These are phyloP conservation scores for Lactarius sanguifluus DNA, from an alignment of 768 basidiomycete genomes.

Conservation along the genomic window DNA sequence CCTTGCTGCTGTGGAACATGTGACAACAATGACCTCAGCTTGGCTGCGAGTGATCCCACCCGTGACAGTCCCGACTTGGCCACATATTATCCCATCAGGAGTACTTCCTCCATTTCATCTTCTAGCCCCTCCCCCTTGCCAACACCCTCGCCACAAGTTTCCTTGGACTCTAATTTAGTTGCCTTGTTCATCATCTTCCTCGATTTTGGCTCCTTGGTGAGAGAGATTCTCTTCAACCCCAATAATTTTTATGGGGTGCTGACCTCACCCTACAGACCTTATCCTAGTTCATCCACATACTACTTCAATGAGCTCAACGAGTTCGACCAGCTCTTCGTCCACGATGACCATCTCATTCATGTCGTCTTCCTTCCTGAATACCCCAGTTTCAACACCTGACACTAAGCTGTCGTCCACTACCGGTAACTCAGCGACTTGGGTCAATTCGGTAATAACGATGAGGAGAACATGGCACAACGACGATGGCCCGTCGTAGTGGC, in stretches of 20 bases:
- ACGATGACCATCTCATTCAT: slow-evolving; percentile 22
- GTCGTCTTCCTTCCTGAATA: slow-evolving; percentile 13
- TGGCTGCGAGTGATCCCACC: no score
- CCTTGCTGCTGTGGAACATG: no score
- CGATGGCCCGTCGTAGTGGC: no score
- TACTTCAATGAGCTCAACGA: slow-evolving; percentile 31
- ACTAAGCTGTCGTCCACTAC: slow-evolving; percentile 30
- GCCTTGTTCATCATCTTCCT: slow-evolving; percentile 16
- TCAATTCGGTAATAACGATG: slow-evolving; percentile 29
- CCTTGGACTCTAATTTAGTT: slow-evolving; percentile 23
- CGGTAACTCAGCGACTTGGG: slow-evolving; percentile 22
- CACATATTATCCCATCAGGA: slow-evolving; percentile 34
- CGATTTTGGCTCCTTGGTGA: slow-evolving; percentile 17
- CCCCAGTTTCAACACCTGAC: slow-evolving; percentile 25
- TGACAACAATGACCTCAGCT: no score
- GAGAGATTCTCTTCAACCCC: background rate
- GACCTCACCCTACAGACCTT: background rate
- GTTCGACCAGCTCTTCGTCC: slow-evolving; percentile 34
- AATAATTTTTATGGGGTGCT: background rate
- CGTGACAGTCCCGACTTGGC: no score
- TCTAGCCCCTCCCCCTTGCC: slow-evolving; percentile 22
- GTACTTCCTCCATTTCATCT: slow-evolving; percentile 19
- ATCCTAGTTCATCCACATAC: slow-evolving; percentile 21
- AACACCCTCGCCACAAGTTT: slow-evolving; percentile 14
- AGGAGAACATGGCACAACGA: no score